Evolutionary conservation across 2,329 filamentous ascomycete species (phyloP).

Genomic region (Magnaporthales sp.): DNA sequence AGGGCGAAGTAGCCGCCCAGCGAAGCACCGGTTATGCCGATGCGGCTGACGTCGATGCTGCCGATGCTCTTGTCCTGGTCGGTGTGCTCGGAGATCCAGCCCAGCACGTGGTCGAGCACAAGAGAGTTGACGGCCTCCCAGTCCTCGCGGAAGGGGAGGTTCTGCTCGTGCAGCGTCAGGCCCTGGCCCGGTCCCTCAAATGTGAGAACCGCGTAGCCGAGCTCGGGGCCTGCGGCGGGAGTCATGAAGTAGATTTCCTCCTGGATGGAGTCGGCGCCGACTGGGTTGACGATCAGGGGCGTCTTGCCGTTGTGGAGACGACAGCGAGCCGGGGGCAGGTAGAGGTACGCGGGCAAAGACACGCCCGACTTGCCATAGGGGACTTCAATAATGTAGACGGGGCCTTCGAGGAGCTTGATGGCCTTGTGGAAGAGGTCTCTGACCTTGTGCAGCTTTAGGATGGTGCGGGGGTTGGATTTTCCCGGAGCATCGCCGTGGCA

Average conservation of each 20-base stretch:
- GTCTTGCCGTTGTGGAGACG: constrained; percentile 12
- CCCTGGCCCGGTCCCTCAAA: constrained; percentile 31
- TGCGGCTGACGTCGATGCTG: constrained; percentile 14
- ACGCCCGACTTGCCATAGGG: no score
- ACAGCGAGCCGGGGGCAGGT: constrained; percentile 14
- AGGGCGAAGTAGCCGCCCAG: constrained; percentile 10
- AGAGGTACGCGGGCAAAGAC: constrained; percentile 8
- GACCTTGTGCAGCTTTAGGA: constrained; percentile 9
- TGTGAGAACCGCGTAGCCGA: constrained; percentile 26
- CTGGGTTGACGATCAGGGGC: constrained; percentile 18
- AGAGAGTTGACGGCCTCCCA: constrained; percentile 16
- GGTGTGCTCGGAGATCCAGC: constrained; percentile 4
- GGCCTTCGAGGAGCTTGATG: constrained; percentile 14
- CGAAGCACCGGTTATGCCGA: constrained; percentile 13
- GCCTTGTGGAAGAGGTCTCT: constrained; percentile 20
- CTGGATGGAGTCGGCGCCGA: constrained; percentile 20
- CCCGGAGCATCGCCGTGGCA: neutral
- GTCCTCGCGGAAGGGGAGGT: constrained; percentile 16
- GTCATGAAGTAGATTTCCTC: constrained; percentile 23
- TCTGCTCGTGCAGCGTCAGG: constrained; percentile 15
- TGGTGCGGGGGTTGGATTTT: neutral
- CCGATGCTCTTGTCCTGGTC: constrained; percentile 8
- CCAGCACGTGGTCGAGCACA: constrained; percentile 14
- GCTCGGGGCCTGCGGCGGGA: constrained; percentile 10
- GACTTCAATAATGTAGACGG: no score